A percentile compares a stretch with the other conserved stretches of the same genome.
phyloP scores from a whole-genome alignment of 306 rosid genomes.

The Rosa multiflora region DNA sequence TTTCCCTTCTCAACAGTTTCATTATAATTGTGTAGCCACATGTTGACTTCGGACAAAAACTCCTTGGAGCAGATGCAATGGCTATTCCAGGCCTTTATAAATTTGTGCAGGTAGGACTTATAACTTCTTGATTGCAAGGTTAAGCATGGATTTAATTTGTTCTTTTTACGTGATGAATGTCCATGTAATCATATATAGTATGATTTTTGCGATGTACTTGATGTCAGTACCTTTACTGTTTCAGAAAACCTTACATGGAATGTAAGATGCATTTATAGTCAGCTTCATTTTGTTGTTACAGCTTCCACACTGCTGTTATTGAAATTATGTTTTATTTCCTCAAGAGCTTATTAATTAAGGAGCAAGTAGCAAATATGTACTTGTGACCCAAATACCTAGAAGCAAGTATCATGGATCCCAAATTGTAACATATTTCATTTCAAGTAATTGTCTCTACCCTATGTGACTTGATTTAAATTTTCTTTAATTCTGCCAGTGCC shows the following conservation, averaged over 20 bases:
- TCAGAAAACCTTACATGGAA: neutral
- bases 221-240: neutral
- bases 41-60: slow-evolving; percentile 87
- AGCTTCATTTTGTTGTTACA: neutral
- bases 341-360: slow-evolving; percentile 67
- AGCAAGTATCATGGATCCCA: slow-evolving; percentile 72
- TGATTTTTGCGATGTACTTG: neutral
- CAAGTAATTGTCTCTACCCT: neutral
- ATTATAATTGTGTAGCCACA: slow-evolving; percentile 61
- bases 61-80: slow-evolving; percentile 92
- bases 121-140: neutral
- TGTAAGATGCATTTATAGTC: neutral
- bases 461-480: slow-evolving; percentile 19
- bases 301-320: slow-evolving; percentile 2
- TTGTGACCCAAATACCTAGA: slow-evolving; percentile 83
- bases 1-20: slow-evolving; percentile 2
- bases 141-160: neutral
- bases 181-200: too few relatives aligned
- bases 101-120: slow-evolving; percentile 70
- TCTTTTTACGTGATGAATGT: neutral
- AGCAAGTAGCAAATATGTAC: slow-evolving; percentile 90
- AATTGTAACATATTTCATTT: slow-evolving; percentile 41
- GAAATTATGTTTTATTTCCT: neutral
- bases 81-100: slow-evolving; percentile 85
- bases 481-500: slow-evolving; percentile 56